Conservation (phyloP, 78 protist species). For the Chrysochromulina tobinii region DNA sequence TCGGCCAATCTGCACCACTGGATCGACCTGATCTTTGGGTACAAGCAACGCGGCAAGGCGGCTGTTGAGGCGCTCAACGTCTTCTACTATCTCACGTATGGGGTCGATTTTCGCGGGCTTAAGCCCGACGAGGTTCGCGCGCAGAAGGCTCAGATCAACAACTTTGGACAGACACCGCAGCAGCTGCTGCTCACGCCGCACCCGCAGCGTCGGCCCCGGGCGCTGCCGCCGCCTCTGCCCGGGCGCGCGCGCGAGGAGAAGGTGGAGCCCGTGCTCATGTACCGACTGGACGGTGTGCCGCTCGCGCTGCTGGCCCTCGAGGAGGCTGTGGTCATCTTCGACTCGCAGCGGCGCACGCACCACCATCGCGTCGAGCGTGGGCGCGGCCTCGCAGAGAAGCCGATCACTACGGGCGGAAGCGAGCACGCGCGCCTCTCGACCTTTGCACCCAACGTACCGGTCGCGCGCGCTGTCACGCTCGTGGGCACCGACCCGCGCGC, state of each 20-base stretch:
- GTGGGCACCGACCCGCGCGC: neutral
- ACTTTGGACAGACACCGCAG: conserved; percentile 1
- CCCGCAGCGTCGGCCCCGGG: conserved; percentile 43
- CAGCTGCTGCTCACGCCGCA: conserved; percentile 82
- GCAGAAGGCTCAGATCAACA: neutral
- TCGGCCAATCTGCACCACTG: conserved; percentile 87
- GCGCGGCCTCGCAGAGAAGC: no score
- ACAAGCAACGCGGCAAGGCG: conserved; percentile 86
- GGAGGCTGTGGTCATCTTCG: no score
- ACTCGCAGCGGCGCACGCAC: no score
- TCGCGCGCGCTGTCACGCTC: neutral
- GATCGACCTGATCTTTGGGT: conserved; percentile 98
- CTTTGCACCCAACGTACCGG: neutral
- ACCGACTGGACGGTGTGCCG: no score
- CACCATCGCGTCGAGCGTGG: no score
- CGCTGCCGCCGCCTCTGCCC: neutral
- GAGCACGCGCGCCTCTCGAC: no score
- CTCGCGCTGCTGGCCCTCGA: no score
- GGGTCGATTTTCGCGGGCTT: conserved; percentile 81
- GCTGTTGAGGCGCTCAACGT: conserved; percentile 78
- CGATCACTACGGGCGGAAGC: no score
- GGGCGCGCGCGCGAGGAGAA: no score
- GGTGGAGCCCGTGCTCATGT: no score
- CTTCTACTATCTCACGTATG: conserved; percentile 90
- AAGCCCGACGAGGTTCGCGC: conserved; percentile 20